Evolutionary conservation across 805 yeast species (phyloP), one percentile per base, ranked within the genome.

Genomic region (Pichia ethanolica): DNA sequence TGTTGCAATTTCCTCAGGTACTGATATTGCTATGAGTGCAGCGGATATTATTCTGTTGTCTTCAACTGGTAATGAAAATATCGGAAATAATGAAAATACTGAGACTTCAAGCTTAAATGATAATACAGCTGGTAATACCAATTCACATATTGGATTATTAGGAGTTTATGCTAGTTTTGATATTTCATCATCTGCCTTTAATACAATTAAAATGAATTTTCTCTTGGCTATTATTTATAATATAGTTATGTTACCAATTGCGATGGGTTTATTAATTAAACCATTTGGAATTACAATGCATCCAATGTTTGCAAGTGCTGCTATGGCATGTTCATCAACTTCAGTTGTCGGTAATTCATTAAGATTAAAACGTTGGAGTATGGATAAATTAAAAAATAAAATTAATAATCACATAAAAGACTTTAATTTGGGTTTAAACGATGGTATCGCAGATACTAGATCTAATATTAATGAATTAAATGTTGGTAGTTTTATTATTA

Each of bases 1-100:
- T 27, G 81, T 95, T 59, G 93, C 98, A 10, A 80, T 95, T 50
- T 83, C 95, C 9, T 79, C 95, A 0, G 97, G 98, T 5, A 87
- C 98, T 0, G 98, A 93, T 60, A 87, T 93, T 57, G 98, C 99
- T 1, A 85, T 93, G 56, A 97, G 90, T 56, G 87, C 96, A n/a
- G 97, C 99, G 0, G 96, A 89, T 65, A 78, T 93, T 37, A 96
- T 93, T 20, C 70, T 93, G 13, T 65, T 87, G 61, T 75, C 78
- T 11, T 69, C 71, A 26, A 56, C 59, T 10, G 11, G 47, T 5
- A 41, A 37, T 7, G 50, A 45, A 4, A 63, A 59, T 7, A 7
- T 3, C 25, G 53, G 10, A 6, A 30, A 39, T 25, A 30, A 26
- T 8, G 40, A 35, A 3, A 34, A 5, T 5, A 14, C 33, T 13